Percentiles rank a stretch among this genome's conserved stretches.
phyloP scores from a whole-genome alignment of 2,329 filamentous ascomycete species.

The Plenodomus biglobosus region DNA sequence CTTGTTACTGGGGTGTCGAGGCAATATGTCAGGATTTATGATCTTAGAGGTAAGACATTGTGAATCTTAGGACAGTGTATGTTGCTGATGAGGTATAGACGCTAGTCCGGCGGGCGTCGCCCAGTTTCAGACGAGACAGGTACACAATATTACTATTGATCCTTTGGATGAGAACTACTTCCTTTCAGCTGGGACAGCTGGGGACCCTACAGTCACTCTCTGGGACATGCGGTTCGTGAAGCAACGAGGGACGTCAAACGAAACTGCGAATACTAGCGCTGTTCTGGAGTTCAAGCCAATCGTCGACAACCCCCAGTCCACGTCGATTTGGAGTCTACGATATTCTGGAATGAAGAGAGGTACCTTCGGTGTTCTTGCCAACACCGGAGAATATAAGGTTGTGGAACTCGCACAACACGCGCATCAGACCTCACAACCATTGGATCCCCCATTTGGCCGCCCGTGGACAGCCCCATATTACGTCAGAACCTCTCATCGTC shows the following conservation, averaged over 20 bases:
- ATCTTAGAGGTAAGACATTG: conserved; percentile 66
- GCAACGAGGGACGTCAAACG: conserved; percentile 35
- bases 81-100: conserved; percentile 32
- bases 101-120: conserved; percentile 50
- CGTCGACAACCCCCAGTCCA: conserved; percentile 51
- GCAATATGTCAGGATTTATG: conserved; percentile 73
- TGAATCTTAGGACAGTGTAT: neutral
- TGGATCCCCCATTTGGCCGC: conserved; percentile 24
- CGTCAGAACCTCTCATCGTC: conserved; percentile 46
- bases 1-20: conserved; percentile 75
- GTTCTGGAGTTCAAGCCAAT: conserved; percentile 61
- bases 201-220: conserved; percentile 72
- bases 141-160: conserved; percentile 73
- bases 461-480: conserved; percentile 50
- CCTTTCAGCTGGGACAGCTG: conserved; percentile 71
- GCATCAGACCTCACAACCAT: conserved; percentile 30
- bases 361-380: conserved; percentile 61
- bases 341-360: conserved; percentile 62
- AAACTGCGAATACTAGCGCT: conserved; percentile 58
- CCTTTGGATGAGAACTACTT: conserved; percentile 82
- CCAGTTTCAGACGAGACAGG: conserved; percentile 58
- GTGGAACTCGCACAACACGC: conserved; percentile 58
- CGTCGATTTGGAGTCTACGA: conserved; percentile 63
- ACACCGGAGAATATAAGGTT: conserved; percentile 60
- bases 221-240: conserved; percentile 69